A percentile compares a stretch with the other conserved stretches of the same genome.
Evolutionary conservation across 768 basidiomycete genomes (phyloP).

Genomic region (Pisolithus sp.): DNA sequence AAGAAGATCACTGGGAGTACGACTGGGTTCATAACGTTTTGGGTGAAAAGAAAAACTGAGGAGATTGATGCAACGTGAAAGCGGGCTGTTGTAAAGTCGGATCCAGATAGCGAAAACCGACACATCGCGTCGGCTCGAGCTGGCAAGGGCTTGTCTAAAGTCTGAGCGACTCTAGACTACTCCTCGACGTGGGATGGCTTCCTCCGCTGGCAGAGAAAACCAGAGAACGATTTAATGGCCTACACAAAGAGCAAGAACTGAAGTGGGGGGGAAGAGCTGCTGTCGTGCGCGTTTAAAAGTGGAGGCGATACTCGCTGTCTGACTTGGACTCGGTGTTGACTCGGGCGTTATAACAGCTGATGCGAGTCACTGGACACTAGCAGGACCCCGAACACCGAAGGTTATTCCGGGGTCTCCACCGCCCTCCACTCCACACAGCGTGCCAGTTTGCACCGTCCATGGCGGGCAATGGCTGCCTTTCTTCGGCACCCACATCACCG

Average conservation of each 20-base stretch:
- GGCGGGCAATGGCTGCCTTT: no score
- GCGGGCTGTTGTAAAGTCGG: constrained; percentile 12
- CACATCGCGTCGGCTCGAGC: constrained; percentile 36
- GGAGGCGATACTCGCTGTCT: constrained; percentile 17
- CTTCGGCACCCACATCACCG: not conserved
- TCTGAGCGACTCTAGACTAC: constrained; percentile 39
- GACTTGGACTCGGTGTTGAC: constrained; percentile 16
- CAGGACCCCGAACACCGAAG: constrained; percentile 19
- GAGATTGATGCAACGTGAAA: constrained; percentile 5
- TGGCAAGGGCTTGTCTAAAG: constrained; percentile 27
- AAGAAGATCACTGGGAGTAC: constrained; percentile 31
- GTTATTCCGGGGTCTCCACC: constrained; percentile 16
- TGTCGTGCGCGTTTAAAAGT: constrained; percentile 1
- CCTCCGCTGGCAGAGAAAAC: constrained; percentile 16
- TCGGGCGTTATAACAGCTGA: constrained; percentile 25
- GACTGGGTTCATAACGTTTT: constrained; percentile 16
- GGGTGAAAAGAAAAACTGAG: constrained; percentile 10
- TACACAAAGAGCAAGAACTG: not conserved
- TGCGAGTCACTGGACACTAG: constrained; percentile 26
- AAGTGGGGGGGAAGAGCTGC: not conserved
- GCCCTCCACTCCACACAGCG: not conserved
- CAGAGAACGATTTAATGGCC: constrained; percentile 9
- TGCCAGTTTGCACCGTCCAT: not conserved
- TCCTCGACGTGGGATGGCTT: constrained; percentile 23
- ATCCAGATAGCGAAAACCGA: constrained; percentile 20